Conservation (phyloP, 345 rosid genomes). For the Odontarrhena argentea region DNA sequence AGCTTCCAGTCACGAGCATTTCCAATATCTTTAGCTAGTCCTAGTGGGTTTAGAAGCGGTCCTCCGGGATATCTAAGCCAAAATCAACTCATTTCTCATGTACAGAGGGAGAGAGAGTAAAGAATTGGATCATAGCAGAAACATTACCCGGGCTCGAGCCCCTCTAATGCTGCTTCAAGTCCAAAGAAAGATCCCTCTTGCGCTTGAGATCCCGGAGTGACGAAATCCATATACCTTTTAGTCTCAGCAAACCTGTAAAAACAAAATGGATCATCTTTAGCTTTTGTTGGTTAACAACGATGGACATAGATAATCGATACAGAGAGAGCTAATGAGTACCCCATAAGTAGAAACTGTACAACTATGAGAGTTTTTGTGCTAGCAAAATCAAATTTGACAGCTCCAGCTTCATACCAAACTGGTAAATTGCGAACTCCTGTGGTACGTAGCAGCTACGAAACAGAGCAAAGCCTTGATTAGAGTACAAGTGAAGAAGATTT, state of each 20-base stretch:
- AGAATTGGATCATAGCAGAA: background rate
- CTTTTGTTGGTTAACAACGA: background rate
- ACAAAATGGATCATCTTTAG: background rate
- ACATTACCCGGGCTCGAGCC: conserved; percentile 82
- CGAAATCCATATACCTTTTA: conserved; percentile 83
- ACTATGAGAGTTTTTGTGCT: conserved; percentile 69
- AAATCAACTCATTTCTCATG: background rate
- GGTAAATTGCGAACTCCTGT: conserved; percentile 74
- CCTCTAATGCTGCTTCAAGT: conserved; percentile 75
- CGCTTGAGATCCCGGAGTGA: conserved; percentile 87
- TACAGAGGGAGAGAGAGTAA: background rate
- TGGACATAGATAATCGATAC: conserved; percentile 5
- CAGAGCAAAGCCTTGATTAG: conserved; percentile 14
- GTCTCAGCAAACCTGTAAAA: conserved; percentile 73
- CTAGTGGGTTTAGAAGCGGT: conserved; percentile 86
- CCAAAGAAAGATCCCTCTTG: conserved; percentile 83
- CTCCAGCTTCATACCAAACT: conserved; percentile 96
- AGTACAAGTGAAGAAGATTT: background rate
- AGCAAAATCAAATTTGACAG: conserved; percentile 70
- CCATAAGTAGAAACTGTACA: conserved; percentile 82
- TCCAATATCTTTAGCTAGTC: conserved; percentile 75
- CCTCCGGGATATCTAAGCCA: conserved; percentile 87
- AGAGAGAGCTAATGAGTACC: conserved; percentile 46
- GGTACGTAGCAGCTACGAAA: conserved; percentile 66
- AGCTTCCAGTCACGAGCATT: conserved; percentile 81